Conservation (phyloP, 306 rosid species). For the Oemleria cerasiformis region DNA sequence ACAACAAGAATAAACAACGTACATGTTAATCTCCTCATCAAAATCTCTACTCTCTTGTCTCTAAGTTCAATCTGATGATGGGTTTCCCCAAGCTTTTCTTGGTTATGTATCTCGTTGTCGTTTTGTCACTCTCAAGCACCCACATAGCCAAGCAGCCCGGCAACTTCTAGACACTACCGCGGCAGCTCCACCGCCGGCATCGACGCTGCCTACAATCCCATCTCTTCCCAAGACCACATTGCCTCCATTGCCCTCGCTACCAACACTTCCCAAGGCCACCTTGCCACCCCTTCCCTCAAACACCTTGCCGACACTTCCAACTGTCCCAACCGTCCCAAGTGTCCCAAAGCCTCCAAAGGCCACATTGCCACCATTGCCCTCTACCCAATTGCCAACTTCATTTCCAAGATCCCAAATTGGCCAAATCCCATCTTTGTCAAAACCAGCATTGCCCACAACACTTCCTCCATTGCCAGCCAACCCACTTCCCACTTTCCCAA, state of each 20-base stretch:
- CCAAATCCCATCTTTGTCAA: slow-evolving; percentile 3
- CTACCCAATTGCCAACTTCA: slow-evolving; percentile 12
- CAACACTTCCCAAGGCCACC: slow-evolving; percentile 14
- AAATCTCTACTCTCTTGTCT: too few relatives aligned
- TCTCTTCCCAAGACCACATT: background rate
- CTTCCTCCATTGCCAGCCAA: slow-evolving; percentile 12
- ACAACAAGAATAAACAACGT: background rate
- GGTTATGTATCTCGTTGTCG: background rate
- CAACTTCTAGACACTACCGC: slow-evolving; percentile 16
- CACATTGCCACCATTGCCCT: slow-evolving; percentile 16
- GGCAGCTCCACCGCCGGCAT: background rate
- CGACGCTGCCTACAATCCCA: slow-evolving; percentile 6
- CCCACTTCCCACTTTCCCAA: slow-evolving; percentile 11
- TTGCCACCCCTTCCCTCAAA: slow-evolving; percentile 11
- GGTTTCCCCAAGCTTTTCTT: background rate
- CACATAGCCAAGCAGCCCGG: slow-evolving; percentile 2
- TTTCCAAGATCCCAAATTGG: background rate
- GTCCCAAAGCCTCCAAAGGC: background rate
- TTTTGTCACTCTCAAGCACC: background rate
- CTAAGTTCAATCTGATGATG: slow-evolving; percentile 3
- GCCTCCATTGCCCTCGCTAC: slow-evolving; percentile 9
- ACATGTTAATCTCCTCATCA: too few relatives aligned
- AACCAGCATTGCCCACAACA: background rate
- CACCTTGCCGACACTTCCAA: slow-evolving; percentile 8
- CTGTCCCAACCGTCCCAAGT: background rate